Evolutionary conservation across 768 basidiomycete species (phyloP).

Genomic region (Leccinum rimulosum): DNA sequence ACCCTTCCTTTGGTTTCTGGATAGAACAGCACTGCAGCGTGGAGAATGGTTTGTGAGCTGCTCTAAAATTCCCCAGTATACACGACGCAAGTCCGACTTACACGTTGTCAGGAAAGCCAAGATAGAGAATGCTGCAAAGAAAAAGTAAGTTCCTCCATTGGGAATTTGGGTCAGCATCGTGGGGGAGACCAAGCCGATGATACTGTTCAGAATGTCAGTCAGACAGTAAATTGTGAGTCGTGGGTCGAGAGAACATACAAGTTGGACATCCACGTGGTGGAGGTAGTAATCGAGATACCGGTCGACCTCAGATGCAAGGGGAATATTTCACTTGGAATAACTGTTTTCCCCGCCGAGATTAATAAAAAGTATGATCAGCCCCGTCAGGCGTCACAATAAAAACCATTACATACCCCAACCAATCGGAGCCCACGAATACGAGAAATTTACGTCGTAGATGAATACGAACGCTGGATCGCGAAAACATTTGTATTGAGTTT

Average conservation of each 20-base stretch:
- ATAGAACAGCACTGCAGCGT: constrained; percentile 22
- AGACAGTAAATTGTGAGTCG: background rate
- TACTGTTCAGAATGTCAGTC: constrained; percentile 10
- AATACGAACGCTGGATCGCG: constrained; percentile 36
- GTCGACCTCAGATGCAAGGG: constrained; percentile 41
- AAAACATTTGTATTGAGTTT: constrained; percentile 9
- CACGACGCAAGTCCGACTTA: constrained; percentile 8
- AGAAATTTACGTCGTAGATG: constrained; percentile 37
- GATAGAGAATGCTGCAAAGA: constrained; percentile 26
- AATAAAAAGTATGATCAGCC: background rate
- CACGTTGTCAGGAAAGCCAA: constrained; percentile 30
- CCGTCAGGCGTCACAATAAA: background rate
- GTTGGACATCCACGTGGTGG: constrained; percentile 41
- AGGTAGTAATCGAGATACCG: constrained; percentile 41
- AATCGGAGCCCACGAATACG: constrained; percentile 34
- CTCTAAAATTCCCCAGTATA: background rate
- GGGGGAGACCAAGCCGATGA: constrained; percentile 30
- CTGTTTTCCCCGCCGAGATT: constrained; percentile 21
- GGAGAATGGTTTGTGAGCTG: background rate
- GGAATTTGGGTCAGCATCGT: constrained; percentile 22
- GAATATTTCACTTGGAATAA: constrained; percentile 41
- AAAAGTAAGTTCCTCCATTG: constrained; percentile 28
- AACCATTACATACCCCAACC: constrained; percentile 23
- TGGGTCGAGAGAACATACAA: constrained; percentile 20
- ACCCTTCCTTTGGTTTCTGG: constrained; percentile 35